Conservation (phyloP, 1,284 basidiomycete species). For the Cystobasidium slooffiae region DNA sequence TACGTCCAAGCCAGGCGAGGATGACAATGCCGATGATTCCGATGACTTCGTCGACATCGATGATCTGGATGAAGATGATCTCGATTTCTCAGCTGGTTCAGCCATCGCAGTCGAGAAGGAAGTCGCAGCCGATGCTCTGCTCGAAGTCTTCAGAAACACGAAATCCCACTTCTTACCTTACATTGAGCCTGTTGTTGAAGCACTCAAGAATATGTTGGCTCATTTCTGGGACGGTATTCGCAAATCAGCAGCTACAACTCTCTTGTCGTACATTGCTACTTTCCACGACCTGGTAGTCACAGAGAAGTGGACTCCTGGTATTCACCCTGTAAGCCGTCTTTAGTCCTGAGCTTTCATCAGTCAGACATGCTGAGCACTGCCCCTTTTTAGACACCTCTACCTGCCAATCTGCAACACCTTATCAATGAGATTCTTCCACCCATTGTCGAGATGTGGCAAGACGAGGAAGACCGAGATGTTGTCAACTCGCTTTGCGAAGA, state of each 20-base stretch:
- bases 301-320: conserved; percentile 65
- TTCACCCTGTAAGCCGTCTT: conserved; percentile 6
- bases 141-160: conserved; percentile 84
- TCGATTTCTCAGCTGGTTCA: conserved; percentile 80
- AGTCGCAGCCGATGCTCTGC: conserved; percentile 95
- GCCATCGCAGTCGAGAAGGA: conserved; percentile 99
- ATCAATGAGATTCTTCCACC: conserved; percentile 75
- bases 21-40: conserved; percentile 68
- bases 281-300: conserved; percentile 88
- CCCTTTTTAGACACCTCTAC: conserved; percentile 64
- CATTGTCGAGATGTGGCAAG: conserved; percentile 86
- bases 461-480: conserved; percentile 84
- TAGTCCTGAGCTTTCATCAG: not conserved
- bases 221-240: conserved; percentile 96
- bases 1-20: conserved; percentile 68
- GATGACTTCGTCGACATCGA: conserved; percentile 61
- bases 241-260: conserved; percentile 86
- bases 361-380: not conserved
- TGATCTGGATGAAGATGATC: conserved; percentile 75
- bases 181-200: conserved; percentile 70
- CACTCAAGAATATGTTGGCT: conserved; percentile 78
- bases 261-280: conserved; percentile 87
- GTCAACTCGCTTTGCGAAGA: conserved; percentile 54
- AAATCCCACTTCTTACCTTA: conserved; percentile 86
- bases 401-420: conserved; percentile 78